Base-by-base conservation (phyloP, 2,329 filamentous ascomycete genomes). In the Colletotrichum orbiculare region DNA sequence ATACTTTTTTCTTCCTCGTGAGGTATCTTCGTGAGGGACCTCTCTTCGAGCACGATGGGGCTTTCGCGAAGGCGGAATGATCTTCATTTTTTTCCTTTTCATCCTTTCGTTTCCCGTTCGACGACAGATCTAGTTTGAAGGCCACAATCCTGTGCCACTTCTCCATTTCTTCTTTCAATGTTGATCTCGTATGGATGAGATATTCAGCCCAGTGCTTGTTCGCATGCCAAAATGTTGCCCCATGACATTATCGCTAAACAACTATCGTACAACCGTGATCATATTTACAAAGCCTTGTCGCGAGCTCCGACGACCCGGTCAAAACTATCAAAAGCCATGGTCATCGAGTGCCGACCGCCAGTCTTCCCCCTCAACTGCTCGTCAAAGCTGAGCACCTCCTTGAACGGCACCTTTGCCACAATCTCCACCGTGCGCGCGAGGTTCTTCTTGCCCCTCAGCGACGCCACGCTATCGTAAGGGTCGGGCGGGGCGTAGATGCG, bases 381-480 rank as follows among this genome's bases (percentile, higher is more conserved):
- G 71, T 98, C 83, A 77, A 98, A 99, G 46, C 95, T 92, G 41
- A 98, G 90, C 93, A 98, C 97, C 78, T 98, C 95, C 79, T 96
- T 96, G 71, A 98, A 83, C 38, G 96, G 96, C 35, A 98, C 95
- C 72, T 92, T 89, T 25, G 94, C 96, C 10, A 91, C 89, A 70
- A 99, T 93, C 54, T 90, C 85, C 63, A 85, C 81, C 79, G 81
- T 83, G 49, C 82, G 79, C 60, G 79, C 77, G 39, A 77, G 79
- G 42, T 78, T 82, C 70, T 81, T 83, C 73, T 83, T 84, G 45
- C 82, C 81, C 47, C 79, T 82, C 71, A 80, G 81, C 74, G 81
- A 95, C 34, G 84, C 84, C 52, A 86, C 78, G 47, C 83, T 83
- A 55, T 88, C 85, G 71, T 88, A 98, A 1, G 94, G 94, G 75